Evolutionary conservation across 75 land plant species (phyloP).

Genomic region (Pinus albicaulis): DNA sequence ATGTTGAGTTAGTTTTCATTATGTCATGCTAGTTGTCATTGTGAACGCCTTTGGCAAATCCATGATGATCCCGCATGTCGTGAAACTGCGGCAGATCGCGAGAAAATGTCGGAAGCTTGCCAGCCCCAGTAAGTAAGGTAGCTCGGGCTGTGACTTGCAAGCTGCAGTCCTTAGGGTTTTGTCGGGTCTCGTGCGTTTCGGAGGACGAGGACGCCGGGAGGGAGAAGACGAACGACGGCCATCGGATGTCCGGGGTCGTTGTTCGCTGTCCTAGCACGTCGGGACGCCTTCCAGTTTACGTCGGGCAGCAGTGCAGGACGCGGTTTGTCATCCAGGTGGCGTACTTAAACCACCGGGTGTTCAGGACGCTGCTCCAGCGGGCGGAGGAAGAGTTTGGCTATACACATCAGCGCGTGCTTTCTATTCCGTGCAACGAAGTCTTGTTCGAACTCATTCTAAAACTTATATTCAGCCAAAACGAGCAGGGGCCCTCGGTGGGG

Average conservation of each 20-base stretch:
- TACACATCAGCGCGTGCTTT: constrained; percentile 26
- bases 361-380: constrained; percentile 28
- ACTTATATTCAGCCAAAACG: background rate
- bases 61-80: constrained; percentile 63
- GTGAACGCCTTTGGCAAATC: constrained; percentile 11
- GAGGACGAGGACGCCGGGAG: too few relatives aligned
- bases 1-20: too few relatives aligned
- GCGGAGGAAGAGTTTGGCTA: constrained; percentile 45
- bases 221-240: too few relatives aligned
- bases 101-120: constrained; percentile 52
- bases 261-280: background rate
- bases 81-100: constrained; percentile 52
- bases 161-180: too few relatives aligned
- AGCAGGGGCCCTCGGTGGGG: background rate
- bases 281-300: constrained; percentile 47
- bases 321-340: constrained; percentile 34
- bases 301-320: constrained; percentile 18
- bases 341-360: constrained; percentile 36
- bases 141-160: background rate
- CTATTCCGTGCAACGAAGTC: constrained; percentile 37
- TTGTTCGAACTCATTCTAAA: constrained; percentile 29
- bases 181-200: too few relatives aligned
- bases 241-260: too few relatives aligned
- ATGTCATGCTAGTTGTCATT: too few relatives aligned
- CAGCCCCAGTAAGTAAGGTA: constrained; percentile 4